phyloP scores from a whole-genome alignment of 2,329 filamentous ascomycete genomes.

The Daldinia eschscholtzii region DNA sequence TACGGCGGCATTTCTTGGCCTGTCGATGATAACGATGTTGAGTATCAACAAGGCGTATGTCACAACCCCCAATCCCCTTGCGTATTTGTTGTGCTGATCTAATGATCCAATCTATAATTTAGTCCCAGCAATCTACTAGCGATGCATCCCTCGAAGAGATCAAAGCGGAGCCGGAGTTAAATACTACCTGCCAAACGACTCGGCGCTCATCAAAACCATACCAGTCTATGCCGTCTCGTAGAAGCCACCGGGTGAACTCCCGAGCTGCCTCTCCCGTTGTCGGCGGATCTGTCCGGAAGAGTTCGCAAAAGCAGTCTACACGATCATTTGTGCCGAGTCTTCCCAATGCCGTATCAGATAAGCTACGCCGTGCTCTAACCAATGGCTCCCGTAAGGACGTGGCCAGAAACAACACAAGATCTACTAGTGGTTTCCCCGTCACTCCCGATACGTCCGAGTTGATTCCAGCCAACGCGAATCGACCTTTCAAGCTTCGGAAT shows the following conservation, averaged over 20 bases:
- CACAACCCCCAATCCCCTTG: not conserved
- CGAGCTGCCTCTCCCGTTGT: conserved; percentile 54
- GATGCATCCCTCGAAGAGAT: conserved; percentile 47
- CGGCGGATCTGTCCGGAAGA: conserved; percentile 49
- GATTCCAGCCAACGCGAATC: conserved; percentile 47
- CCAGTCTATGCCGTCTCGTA: conserved; percentile 50
- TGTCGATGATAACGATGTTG: conserved; percentile 50
- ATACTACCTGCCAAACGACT: conserved; percentile 51
- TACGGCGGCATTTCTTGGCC: conserved; percentile 63
- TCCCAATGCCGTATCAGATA: conserved; percentile 54
- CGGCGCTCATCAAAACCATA: conserved; percentile 46
- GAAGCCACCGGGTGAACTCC: conserved; percentile 52
- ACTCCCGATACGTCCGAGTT: conserved; percentile 71
- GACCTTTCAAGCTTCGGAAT: conserved; percentile 57
- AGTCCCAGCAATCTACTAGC: conserved; percentile 46
- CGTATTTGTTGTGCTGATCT: conserved; percentile 24
- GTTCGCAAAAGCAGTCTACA: conserved; percentile 48
- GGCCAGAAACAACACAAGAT: conserved; percentile 46
- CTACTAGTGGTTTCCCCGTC: conserved; percentile 57
- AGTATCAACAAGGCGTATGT: conserved; percentile 45
- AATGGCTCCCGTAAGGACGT: conserved; percentile 50
- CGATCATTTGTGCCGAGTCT: conserved; percentile 50
- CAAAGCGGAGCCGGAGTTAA: conserved; percentile 52
- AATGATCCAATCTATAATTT: conserved; percentile 39
- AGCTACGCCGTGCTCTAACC: conserved; percentile 56